phyloP scores from a whole-genome alignment of 1,284 basidiomycete species.

The Pseudozyma thailandica region DNA sequence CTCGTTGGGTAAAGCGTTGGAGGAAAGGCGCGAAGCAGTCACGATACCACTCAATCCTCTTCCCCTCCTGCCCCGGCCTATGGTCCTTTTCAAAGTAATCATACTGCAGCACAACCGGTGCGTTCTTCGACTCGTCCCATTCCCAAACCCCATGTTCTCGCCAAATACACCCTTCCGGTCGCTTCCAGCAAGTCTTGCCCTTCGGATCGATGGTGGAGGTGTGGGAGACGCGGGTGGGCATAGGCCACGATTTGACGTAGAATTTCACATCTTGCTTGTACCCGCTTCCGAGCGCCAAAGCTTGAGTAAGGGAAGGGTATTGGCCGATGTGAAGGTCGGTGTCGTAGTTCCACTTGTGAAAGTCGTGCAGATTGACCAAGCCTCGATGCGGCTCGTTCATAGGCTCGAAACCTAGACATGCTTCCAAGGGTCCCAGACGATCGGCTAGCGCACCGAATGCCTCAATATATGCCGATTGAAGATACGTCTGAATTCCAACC shows the following conservation, averaged over 20 bases:
- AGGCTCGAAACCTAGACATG: slow-evolving; percentile 85
- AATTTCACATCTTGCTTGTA: slow-evolving; percentile 72
- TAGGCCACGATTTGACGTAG: slow-evolving; percentile 65
- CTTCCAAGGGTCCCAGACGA: slow-evolving; percentile 78
- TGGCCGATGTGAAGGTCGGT: slow-evolving; percentile 89
- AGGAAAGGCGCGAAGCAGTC: slow-evolving; percentile 65
- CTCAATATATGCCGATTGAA: slow-evolving; percentile 84
- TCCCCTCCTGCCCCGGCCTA: slow-evolving; percentile 42
- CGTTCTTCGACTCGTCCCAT: slow-evolving; percentile 79
- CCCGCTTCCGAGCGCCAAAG: slow-evolving; percentile 55
- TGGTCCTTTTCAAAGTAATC: slow-evolving; percentile 79
- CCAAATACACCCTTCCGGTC: slow-evolving; percentile 76
- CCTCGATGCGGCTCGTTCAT: slow-evolving; percentile 98
- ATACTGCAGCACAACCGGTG: slow-evolving; percentile 82
- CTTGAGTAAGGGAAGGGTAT: slow-evolving; percentile 70
- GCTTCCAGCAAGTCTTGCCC: slow-evolving; percentile 47
- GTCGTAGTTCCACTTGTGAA: slow-evolving; percentile 86
- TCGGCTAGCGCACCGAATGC: slow-evolving; percentile 80
- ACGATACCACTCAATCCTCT: slow-evolving; percentile 62
- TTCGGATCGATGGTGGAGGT: slow-evolving; percentile 52
- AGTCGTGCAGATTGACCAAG: slow-evolving; percentile 82
- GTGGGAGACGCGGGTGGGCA: slow-evolving; percentile 62
- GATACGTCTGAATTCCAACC: slow-evolving; percentile 77
- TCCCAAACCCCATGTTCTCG: slow-evolving; percentile 92
- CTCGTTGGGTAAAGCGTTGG: slow-evolving; percentile 38